Base-by-base conservation (phyloP, 1,284 basidiomycete species). In the Austroboletus novae-zelandiae region DNA sequence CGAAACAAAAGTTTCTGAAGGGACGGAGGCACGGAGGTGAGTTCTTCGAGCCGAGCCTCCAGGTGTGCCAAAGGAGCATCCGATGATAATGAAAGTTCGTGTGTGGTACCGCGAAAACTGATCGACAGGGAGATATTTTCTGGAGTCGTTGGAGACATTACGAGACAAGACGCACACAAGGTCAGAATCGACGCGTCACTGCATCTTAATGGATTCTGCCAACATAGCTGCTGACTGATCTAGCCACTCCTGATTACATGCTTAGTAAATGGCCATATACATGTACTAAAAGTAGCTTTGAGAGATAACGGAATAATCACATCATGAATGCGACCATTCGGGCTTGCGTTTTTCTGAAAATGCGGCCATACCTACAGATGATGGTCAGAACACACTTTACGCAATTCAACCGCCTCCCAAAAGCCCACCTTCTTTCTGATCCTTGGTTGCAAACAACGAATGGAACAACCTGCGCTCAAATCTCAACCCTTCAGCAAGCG, bases 271-370 rank as follows among this genome's bases (percentile, higher is more conserved):
- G n/a, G n/a, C n/a, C n/a, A n/a, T n/a, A n/a, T n/a, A n/a, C 20
- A 23, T 23, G 20, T 23, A 23, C 20, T 4, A 23, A 5, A 23
- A 5, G 3, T 23, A 23, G 20, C n/a, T n/a, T 23, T 23, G 20
- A 23, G 20, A 23, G 20, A 23, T 23, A 23, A 23, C 20, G 20
- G 20, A 5, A 23, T 5, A 5, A 23, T 23, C 43, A 40, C 8
- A 34, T 66, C 40, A 66, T 11, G 66, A 65, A 67, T 90, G 75
- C 47, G 80, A 82, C 72, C 91, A 98, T 41, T 81, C 79, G n/a
- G 94, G 74, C 73, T 91, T 91, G 67, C 96, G 83, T 80, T 98
- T 99, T 72, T 98, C 93, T n/a, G 86, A 86, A 66, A 99, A 98
- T n/a, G 95, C 96, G 35, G 77, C 68, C 96, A 98, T 98, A 25